Evolutionary conservation across 495 filamentous ascomycete genomes (phyloP).

Genomic region (Penicillium roqueforti): DNA sequence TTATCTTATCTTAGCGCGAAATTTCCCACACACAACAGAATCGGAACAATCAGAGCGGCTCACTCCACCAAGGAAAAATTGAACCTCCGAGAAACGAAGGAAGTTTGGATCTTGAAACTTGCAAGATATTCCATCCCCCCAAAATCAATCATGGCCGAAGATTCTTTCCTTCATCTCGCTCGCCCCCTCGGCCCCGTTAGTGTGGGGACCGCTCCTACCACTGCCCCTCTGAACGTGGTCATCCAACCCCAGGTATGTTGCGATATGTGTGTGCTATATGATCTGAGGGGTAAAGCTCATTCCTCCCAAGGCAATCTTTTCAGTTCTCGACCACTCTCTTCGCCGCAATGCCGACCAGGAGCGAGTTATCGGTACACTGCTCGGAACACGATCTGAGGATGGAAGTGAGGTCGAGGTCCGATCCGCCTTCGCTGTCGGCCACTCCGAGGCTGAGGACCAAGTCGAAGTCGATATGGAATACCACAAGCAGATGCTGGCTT

Average conservation of each 20-base stretch:
- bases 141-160: slow-evolving; percentile 69
- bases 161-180: slow-evolving; percentile 90
- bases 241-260: slow-evolving; percentile 87
- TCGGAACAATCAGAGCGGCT: slow-evolving; percentile 32
- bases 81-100: slow-evolving; percentile 26
- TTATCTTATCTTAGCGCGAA: slow-evolving; percentile 57
- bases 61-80: slow-evolving; percentile 32
- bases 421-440: slow-evolving; percentile 93
- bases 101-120: slow-evolving; percentile 19
- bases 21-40: slow-evolving; percentile 47
- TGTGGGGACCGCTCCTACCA: slow-evolving; percentile 73
- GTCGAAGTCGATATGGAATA: slow-evolving; percentile 99
- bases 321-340: slow-evolving; percentile 93
- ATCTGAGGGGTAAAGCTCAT: slow-evolving; percentile 1
- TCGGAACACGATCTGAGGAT: slow-evolving; percentile 90
- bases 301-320: slow-evolving; percentile 78
- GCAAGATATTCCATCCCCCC: slow-evolving; percentile 10
- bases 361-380: slow-evolving; percentile 91
- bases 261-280: slow-evolving; percentile 1
- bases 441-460: slow-evolving; percentile 97
- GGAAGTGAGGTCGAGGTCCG: slow-evolving; percentile 92
- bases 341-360: slow-evolving; percentile 86
- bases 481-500: slow-evolving; percentile 94
- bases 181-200: slow-evolving; percentile 79
- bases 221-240: slow-evolving; percentile 83